phyloP scores from a whole-genome alignment of 345 rosid species.

The Viola odorata region DNA sequence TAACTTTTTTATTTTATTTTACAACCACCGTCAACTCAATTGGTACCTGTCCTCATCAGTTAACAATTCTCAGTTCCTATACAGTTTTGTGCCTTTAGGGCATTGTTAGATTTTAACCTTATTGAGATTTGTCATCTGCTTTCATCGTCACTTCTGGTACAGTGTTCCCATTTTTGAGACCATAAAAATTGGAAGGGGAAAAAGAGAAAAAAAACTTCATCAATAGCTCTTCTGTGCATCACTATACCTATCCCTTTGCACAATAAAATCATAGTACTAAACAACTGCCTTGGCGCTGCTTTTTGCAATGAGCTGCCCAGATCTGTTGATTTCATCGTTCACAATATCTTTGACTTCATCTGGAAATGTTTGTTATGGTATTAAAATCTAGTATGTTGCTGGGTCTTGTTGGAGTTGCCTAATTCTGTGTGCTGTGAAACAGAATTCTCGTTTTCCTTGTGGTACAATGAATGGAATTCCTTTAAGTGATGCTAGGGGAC shows the following conservation, averaged over 20 bases:
- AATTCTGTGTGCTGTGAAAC: background rate
- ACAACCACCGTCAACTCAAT: too few species aligned
- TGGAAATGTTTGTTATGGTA: background rate
- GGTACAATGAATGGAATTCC: background rate
- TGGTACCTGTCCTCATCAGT: background rate
- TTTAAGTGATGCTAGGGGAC: background rate
- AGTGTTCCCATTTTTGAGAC: conserved; percentile 12
- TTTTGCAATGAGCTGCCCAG: background rate
- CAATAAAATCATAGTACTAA: too few species aligned
- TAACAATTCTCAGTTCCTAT: conserved; percentile 1
- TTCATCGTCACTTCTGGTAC: conserved; percentile 21
- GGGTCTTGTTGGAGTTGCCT: background rate
- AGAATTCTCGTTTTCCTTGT: background rate
- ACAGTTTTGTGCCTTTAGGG: conserved; percentile 26
- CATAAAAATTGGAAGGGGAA: background rate
- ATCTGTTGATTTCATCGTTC: conserved; percentile 3
- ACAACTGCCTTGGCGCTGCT: background rate
- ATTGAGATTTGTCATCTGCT: conserved; percentile 6
- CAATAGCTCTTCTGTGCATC: too few species aligned
- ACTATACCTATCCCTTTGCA: too few species aligned
- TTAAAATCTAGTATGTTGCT: background rate
- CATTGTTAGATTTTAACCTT: conserved; percentile 8
- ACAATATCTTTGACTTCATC: background rate
- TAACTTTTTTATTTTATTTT: background rate
- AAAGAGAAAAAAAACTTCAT: too few species aligned